These are phyloP conservation scores for Helotiales sp. DNA, from an alignment of 2,329 filamentous ascomycete genomes.

Conservation along the genomic window DNA sequence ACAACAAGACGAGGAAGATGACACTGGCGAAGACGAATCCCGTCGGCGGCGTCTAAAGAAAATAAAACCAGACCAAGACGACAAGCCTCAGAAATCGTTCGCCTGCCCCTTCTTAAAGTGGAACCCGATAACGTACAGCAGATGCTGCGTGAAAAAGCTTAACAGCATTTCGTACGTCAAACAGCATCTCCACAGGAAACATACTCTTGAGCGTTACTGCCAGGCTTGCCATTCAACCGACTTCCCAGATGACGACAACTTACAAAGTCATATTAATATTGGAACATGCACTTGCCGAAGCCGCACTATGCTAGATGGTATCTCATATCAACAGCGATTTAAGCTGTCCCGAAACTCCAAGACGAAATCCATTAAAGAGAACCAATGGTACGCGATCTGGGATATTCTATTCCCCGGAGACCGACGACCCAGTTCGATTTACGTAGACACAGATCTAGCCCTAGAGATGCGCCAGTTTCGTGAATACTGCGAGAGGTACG, in stretches of 20 bases:
- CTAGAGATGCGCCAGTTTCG: slow-evolving; percentile 2
- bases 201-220: slow-evolving; percentile 10
- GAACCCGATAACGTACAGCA: neutral
- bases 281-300: neutral
- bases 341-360: slow-evolving; percentile 11
- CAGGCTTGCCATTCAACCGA: slow-evolving; percentile 7
- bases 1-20: neutral
- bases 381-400: slow-evolving; percentile 21
- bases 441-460: slow-evolving; percentile 2
- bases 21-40: slow-evolving; percentile 4
- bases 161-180: slow-evolving; percentile 11
- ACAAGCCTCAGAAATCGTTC: neutral
- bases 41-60: neutral
- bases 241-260: slow-evolving; percentile 3
- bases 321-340: slow-evolving; percentile 3
- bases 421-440: slow-evolving; percentile 6
- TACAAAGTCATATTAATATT: slow-evolving; percentile 3
- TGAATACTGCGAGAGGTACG: slow-evolving; percentile 8
- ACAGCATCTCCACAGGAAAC: slow-evolving; percentile 10
- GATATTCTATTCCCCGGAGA: slow-evolving; percentile 20
- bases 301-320: neutral
- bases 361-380: neutral
- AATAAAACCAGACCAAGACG: neutral
- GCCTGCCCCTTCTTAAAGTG: slow-evolving; percentile 13
- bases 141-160: slow-evolving; percentile 4